phyloP scores from a whole-genome alignment of 352 stramenopile genomes.

The Pythium diclinum region DNA sequence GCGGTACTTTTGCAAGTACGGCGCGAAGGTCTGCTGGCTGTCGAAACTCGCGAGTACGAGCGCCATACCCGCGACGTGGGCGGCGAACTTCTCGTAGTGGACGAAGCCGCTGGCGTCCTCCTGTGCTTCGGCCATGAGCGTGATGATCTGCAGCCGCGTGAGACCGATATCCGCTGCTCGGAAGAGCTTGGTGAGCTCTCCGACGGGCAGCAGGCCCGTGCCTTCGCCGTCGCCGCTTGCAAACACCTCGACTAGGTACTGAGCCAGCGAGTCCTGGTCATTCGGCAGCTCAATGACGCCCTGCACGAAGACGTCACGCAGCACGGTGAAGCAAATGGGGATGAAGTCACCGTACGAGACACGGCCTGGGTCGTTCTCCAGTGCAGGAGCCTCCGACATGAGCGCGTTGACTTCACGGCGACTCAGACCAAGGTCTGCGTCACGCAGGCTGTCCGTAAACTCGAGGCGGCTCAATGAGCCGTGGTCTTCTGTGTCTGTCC shows the following conservation, averaged over 20 bases:
- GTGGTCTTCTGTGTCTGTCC: constrained; percentile 49
- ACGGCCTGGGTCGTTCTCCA: constrained; percentile 26
- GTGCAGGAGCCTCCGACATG: constrained; percentile 53
- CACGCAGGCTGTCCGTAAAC: constrained; percentile 69
- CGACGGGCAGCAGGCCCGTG: constrained; percentile 57
- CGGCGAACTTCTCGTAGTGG: constrained; percentile 70
- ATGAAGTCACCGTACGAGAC: constrained; percentile 59
- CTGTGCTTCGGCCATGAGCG: constrained; percentile 62
- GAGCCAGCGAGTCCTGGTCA: constrained; percentile 61
- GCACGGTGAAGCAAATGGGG: constrained; percentile 53
- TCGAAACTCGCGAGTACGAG: constrained; percentile 65
- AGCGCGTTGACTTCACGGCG: constrained; percentile 76
- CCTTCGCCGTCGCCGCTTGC: constrained; percentile 59
- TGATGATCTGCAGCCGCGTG: constrained; percentile 72
- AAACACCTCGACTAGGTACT: constrained; percentile 76
- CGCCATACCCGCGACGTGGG: constrained; percentile 65
- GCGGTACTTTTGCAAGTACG: constrained; percentile 62
- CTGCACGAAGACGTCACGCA: constrained; percentile 50
- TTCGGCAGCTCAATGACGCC: constrained; percentile 60
- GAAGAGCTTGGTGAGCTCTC: constrained; percentile 57
- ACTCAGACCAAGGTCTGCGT: constrained; percentile 65
- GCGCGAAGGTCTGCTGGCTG: constrained; percentile 53
- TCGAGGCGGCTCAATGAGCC: constrained; percentile 43
- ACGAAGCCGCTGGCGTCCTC: constrained; percentile 77
- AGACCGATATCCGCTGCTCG: constrained; percentile 64